Conservation (phyloP, 345 rosid species). For the Barbarea vulgaris region DNA sequence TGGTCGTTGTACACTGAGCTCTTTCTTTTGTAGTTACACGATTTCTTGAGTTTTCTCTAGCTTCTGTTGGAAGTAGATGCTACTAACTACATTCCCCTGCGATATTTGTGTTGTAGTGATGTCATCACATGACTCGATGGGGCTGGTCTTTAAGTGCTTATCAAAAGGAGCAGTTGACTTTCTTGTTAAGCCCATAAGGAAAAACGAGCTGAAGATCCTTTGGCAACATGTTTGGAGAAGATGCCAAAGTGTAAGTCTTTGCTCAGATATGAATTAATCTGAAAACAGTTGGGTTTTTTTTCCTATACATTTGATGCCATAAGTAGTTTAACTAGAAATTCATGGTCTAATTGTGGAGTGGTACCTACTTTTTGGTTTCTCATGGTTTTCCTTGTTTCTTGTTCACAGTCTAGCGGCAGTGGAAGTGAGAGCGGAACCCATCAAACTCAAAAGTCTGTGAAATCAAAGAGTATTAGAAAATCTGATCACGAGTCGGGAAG, state of each 20-base stretch:
- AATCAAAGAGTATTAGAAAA: constrained; percentile 51
- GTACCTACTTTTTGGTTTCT: constrained; percentile 22
- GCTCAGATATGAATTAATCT: neutral
- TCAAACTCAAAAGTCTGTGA: constrained; percentile 51
- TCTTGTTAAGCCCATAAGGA: constrained; percentile 81
- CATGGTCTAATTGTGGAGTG: constrained; percentile 8
- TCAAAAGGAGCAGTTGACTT: constrained; percentile 91
- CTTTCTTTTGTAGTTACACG: constrained; percentile 15
- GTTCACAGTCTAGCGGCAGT: constrained; percentile 75
- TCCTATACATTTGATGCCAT: neutral
- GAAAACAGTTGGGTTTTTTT: neutral
- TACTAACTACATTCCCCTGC: constrained; percentile 32
- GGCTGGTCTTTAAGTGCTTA: constrained; percentile 80
- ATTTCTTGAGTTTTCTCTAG: constrained; percentile 30
- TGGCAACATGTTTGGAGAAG: constrained; percentile 96
- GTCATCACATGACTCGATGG: constrained; percentile 87
- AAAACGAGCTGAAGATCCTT: constrained; percentile 82
- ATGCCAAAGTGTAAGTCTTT: constrained; percentile 77
- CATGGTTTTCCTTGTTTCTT: constrained; percentile 11
- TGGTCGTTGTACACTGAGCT: constrained; percentile 6
- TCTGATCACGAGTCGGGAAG: constrained; percentile 51
- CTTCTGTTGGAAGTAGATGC: constrained; percentile 40
- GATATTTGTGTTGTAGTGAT: constrained; percentile 66
- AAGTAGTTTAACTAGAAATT: too few species aligned
- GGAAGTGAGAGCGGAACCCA: constrained; percentile 83